Evolutionary conservation across 1,284 basidiomycete species (phyloP).

Genomic region (Ustilago sp.): DNA sequence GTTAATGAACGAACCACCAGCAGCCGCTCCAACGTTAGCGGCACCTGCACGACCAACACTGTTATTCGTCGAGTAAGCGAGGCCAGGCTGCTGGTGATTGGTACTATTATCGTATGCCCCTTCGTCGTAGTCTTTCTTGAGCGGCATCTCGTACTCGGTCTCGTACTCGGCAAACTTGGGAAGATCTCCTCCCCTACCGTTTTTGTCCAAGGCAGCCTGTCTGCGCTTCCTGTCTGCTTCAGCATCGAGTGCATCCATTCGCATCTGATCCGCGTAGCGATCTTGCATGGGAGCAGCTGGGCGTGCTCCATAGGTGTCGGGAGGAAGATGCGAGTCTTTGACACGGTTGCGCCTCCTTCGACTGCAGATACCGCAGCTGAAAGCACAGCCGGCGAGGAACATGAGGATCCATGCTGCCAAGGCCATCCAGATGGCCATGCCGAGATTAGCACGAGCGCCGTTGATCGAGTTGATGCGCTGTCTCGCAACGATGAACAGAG

Average conservation of each 20-base stretch:
- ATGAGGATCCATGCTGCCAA: slow-evolving; percentile 62
- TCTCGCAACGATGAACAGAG: slow-evolving; percentile 63
- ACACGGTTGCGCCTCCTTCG: slow-evolving; percentile 45
- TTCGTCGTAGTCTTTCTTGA: slow-evolving; percentile 60
- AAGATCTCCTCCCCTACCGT: slow-evolving; percentile 36
- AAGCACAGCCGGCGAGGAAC: slow-evolving; percentile 53
- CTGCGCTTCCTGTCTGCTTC: slow-evolving; percentile 58
- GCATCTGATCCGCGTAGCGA: slow-evolving; percentile 57
- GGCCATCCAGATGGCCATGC: slow-evolving; percentile 63
- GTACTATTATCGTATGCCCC: slow-evolving; percentile 37
- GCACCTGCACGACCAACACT: slow-evolving; percentile 28
- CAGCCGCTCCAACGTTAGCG: slow-evolving; percentile 20
- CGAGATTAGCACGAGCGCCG: slow-evolving; percentile 55
- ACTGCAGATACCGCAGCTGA: slow-evolving; percentile 60
- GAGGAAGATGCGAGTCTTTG: slow-evolving; percentile 44
- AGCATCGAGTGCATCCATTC: slow-evolving; percentile 64
- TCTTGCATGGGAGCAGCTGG: slow-evolving; percentile 27
- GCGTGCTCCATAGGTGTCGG: slow-evolving; percentile 42
- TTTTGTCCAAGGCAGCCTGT: slow-evolving; percentile 43
- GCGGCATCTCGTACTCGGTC: slow-evolving; percentile 60
- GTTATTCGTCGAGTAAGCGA: slow-evolving; percentile 45
- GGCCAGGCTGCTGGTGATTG: slow-evolving; percentile 35
- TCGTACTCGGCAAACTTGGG: slow-evolving; percentile 66
- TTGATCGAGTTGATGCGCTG: slow-evolving; percentile 60
- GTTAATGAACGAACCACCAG: slow-evolving; percentile 41